Percentiles rank a stretch among this genome's conserved stretches.
Evolutionary conservation across 2,329 filamentous ascomycete species (phyloP).

Genomic region (Pyricularia sp.): DNA sequence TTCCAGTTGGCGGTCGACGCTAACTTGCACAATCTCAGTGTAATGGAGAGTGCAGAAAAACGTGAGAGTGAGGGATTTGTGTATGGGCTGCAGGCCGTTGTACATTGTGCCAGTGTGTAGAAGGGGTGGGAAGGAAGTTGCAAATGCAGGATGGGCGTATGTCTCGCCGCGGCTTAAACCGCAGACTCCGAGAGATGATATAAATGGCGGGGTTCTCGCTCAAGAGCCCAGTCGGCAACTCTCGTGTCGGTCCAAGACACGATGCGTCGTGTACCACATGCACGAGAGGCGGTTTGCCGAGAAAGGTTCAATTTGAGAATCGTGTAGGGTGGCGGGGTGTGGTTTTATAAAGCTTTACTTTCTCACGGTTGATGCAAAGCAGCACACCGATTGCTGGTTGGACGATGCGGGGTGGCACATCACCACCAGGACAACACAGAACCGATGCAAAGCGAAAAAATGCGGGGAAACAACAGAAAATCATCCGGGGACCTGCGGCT

Average conservation of each 20-base stretch:
- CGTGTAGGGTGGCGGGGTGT: neutral
- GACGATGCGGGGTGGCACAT: neutral
- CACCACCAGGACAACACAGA: neutral
- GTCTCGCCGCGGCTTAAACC: neutral
- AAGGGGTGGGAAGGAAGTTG: neutral
- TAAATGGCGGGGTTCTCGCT: neutral
- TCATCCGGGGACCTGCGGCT: constrained; percentile 15
- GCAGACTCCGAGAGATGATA: neutral
- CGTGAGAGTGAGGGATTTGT: neutral
- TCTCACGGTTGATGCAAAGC: neutral
- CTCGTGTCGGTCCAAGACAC: neutral
- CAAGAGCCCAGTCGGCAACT: neutral
- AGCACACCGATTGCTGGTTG: neutral
- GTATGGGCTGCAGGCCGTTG: too few species aligned
- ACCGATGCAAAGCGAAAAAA: constrained; percentile 6
- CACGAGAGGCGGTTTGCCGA: neutral
- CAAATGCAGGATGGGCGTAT: neutral
- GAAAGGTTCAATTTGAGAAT: neutral
- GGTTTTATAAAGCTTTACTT: neutral
- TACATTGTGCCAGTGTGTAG: too few species aligned
- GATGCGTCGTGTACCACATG: neutral
- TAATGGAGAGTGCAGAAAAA: neutral
- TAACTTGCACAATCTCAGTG: neutral
- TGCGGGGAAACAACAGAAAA: constrained; percentile 14
- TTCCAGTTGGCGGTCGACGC: neutral